A percentile compares a stretch with the other conserved stretches of the same genome.
Evolutionary conservation across 768 basidiomycete species (phyloP).

Genomic region (Lactifluus echinatus): DNA sequence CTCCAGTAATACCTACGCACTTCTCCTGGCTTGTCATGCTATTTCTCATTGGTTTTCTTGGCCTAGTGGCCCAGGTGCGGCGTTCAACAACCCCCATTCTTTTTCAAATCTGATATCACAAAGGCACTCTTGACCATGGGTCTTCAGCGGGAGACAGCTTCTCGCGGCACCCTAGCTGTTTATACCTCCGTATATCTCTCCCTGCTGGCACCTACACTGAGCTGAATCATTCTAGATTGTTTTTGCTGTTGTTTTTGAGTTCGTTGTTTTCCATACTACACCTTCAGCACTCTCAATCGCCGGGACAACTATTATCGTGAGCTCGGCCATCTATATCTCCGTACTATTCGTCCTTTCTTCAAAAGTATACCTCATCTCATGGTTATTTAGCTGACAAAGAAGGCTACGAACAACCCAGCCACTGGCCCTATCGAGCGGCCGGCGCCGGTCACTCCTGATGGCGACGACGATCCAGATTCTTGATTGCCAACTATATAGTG

Average conservation of each 20-base stretch:
- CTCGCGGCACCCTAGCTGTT: constrained; percentile 50
- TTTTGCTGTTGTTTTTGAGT: constrained; percentile 60
- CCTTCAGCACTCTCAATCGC: constrained; percentile 51
- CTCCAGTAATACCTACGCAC: constrained; percentile 39
- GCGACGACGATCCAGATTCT: too few relatives aligned
- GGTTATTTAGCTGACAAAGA: too few relatives aligned
- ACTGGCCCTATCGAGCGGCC: too few relatives aligned
- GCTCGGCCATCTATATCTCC: constrained; percentile 54
- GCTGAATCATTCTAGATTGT: constrained; percentile 34
- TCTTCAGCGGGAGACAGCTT: constrained; percentile 55
- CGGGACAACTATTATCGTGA: constrained; percentile 58
- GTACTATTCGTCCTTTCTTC: too few relatives aligned
- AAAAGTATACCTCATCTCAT: too few relatives aligned
- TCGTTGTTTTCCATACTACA: constrained; percentile 49
- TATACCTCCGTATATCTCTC: constrained; percentile 40
- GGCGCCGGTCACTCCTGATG: too few relatives aligned
- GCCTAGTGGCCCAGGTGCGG: constrained; percentile 37
- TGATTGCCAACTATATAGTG: too few relatives aligned
- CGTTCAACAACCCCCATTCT: too few relatives aligned
- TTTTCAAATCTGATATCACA: neutral
- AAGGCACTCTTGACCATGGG: constrained; percentile 54
- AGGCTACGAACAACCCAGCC: too few relatives aligned
- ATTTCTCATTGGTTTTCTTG: constrained; percentile 43
- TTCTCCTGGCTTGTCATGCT: constrained; percentile 40
- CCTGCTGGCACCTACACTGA: neutral